These are phyloP conservation scores for Auricularia auricula-judae DNA, from an alignment of 768 basidiomycete genomes.

Conservation along the genomic window DNA sequence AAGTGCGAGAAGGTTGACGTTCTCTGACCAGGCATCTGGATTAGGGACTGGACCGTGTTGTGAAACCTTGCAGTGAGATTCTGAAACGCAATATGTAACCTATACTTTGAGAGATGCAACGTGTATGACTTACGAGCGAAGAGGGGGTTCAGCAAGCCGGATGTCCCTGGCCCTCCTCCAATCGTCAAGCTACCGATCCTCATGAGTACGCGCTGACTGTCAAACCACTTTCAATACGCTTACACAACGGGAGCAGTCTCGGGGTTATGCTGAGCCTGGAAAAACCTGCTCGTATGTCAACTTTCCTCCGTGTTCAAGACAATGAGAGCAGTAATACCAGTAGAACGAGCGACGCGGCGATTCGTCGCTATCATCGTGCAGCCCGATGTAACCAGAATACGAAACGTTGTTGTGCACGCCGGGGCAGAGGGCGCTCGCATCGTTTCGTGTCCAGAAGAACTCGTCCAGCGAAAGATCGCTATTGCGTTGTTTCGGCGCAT, in stretches of 20 bases:
- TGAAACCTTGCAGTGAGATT: constrained; percentile 17
- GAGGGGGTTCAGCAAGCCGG: constrained; percentile 20
- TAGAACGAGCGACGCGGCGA: constrained; percentile 13
- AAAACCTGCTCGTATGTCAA: constrained; percentile 15
- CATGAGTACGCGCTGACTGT: not conserved
- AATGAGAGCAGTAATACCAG: constrained; percentile 1
- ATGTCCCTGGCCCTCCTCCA: constrained; percentile 25
- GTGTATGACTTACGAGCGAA: not conserved
- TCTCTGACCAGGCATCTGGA: constrained; percentile 11
- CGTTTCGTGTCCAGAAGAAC: not conserved
- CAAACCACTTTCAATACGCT: not conserved
- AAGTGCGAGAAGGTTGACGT: constrained; percentile 6
- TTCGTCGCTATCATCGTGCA: constrained; percentile 18
- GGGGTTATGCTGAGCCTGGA: constrained; percentile 20
- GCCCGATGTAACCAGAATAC: constrained; percentile 20
- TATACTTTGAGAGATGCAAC: too few relatives aligned
- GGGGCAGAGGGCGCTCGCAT: not conserved
- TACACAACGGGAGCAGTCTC: constrained; percentile 22
- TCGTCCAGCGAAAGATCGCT: not conserved
- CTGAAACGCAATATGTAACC: not conserved
- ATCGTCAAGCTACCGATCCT: constrained; percentile 17
- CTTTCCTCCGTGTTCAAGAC: too few relatives aligned
- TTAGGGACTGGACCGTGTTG: constrained; percentile 16
- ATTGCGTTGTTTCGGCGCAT: too few relatives aligned
- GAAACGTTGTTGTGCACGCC: constrained; percentile 3